Base-by-base conservation (phyloP, 345 rosid genomes). In the Citrus reticulata region DNA sequence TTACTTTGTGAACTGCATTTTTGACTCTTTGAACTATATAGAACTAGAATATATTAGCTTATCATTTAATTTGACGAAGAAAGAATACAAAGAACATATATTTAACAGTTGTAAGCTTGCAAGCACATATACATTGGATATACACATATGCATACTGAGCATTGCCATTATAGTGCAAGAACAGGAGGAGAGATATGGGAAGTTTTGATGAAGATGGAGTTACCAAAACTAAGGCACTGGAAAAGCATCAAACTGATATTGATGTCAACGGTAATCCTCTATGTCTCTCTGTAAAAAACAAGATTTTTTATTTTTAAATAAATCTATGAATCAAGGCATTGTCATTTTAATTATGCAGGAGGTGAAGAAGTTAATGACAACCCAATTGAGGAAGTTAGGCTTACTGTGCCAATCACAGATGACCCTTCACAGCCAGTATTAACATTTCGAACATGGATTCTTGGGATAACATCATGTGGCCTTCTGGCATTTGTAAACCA, bases 361-460 rank as follows among this genome's bases (percentile, higher is more conserved):
- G 79, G 74, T 25, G 81, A 73, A 27, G 90, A 85, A 39, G 85
- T 77, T 77, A 81, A 91, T 39, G 93, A 88, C n/a, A 80, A 61
- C 78, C 97, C 94, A 1, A 87, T 92, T 0, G 93, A 92, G 72
- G 83, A 89, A 81, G 94, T 89, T 14, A 80, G 86, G 81, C 83
- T 86, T 3, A 81, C 84, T 1, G 85, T 88, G 39, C 87, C 91
- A 0, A 79, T 71, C 72, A 77, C 79, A 0, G 86, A 88, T 35
- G 91, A 88, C 37, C 84, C 91, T 0, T 73, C 79, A 0, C 63
- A 66, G 39, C 78, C 86, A 1, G 85, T 64, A 24, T 71, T 88
- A n/a, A 89, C 88, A 14, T 63, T 89, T 13, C 76, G 90, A 70
- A 84, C 91, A 80, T 89, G 90, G 90, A 37, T 81, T 25, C 81